Evolutionary conservation across 2,329 filamentous ascomycete species (phyloP), one percentile per base, ranked within the genome.

Genomic region (Ascochyta koolunga): DNA sequence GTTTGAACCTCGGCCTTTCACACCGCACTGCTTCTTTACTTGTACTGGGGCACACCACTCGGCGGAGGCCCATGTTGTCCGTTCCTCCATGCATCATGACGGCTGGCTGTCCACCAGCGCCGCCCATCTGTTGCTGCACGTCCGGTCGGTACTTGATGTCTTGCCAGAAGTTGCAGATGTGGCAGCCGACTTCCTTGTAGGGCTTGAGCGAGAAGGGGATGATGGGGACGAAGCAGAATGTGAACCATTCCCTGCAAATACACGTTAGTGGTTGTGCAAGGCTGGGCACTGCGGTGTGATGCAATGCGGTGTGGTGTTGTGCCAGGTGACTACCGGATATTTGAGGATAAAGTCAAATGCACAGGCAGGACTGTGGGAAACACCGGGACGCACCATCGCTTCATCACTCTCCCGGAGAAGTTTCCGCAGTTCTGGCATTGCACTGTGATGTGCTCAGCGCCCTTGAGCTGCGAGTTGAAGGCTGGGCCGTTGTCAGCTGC

Each of bases 161-260:
- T 71, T 93, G 88, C 59, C 85, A 82, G 71, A 91, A 92, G 71
- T 88, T 86, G 82, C 89, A 93, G 72, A 92, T 86, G 67, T 86
- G 82, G 78, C 89, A 93, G 54, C 81, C 79, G 50, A 93, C 82
- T 66, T 91, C 89, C 64, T 87, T 73, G 64, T 74, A 76, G 0
- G 79, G 79, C 55, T 81, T 80, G 5, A 81, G 63, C 22, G 84
- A 87, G 67, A 92, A 87, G 0, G 89, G 89, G 22, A 93, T 80
- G 39, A 93, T 74, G 42, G 89, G 89, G 47, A 91, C 76, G 75
- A 89, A 91, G 80, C 89, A 92, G 68, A 92, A 86, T 5, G 89
- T 92, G 68, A 92, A 92, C 87, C 88, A 91, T 36, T 80, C 71
- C 76, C 75, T 76, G 42, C 15, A n/a, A 22, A 7, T 9, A 16